These are phyloP conservation scores for Actinomortierella ambigua DNA, from an alignment of 371 early-diverging fungal genomes.

Conservation along the genomic window DNA sequence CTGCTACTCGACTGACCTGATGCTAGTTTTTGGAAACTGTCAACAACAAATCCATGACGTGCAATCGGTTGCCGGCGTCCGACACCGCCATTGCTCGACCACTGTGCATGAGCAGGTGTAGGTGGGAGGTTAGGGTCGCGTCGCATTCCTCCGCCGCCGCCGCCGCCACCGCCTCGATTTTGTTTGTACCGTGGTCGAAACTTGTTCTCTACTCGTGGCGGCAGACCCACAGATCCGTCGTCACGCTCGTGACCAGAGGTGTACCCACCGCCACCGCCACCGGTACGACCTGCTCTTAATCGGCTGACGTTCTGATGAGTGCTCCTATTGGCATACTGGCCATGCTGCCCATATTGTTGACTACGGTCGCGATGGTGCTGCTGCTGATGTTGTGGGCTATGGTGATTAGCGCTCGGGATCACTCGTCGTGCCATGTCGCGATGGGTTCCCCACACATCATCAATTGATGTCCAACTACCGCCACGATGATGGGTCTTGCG, in stretches of 20 bases:
- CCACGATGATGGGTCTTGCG: constrained; percentile 31
- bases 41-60: too few relatives aligned
- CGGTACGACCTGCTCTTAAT: too few relatives aligned
- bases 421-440: constrained; percentile 8
- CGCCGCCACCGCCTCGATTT: too few relatives aligned
- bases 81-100: too few relatives aligned
- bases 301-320: too few relatives aligned
- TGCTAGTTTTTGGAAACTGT: too few relatives aligned
- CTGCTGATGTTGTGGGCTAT: not conserved
- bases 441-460: constrained; percentile 18
- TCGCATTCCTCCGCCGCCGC: too few relatives aligned
- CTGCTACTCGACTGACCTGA: too few relatives aligned
- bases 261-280: constrained; percentile 17
- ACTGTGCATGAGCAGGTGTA: too few relatives aligned
- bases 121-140: too few relatives aligned
- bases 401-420: not conserved
- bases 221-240: constrained; percentile 25
- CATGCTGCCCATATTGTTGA: constrained; percentile 2
- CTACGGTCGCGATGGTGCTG: not conserved
- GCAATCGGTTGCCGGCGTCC: too few relatives aligned
- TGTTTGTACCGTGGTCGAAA: constrained; percentile 30
- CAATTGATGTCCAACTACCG: constrained; percentile 38
- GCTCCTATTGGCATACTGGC: too few relatives aligned
- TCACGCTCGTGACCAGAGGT: constrained; percentile 23
- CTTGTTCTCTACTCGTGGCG: constrained; percentile 44